phyloP scores from a whole-genome alignment of 768 basidiomycete genomes.

The Lactarius indigo region DNA sequence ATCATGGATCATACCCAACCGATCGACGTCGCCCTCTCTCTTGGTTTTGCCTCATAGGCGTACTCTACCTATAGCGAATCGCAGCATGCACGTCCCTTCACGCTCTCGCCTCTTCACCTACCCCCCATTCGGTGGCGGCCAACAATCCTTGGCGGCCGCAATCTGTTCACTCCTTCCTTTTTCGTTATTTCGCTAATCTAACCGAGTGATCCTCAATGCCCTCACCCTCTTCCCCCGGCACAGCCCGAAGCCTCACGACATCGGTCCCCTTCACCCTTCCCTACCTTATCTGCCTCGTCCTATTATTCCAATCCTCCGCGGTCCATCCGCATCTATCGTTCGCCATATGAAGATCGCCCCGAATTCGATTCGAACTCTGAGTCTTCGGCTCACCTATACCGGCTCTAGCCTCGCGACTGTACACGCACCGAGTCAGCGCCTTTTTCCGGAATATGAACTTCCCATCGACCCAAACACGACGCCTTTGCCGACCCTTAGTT shows the following conservation, averaged over 20 bases:
- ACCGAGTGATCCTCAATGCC: background rate
- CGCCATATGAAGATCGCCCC: background rate
- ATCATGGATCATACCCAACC: background rate
- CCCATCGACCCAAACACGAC: slow-evolving; percentile 12
- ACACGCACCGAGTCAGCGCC: slow-evolving; percentile 1
- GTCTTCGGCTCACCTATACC: background rate
- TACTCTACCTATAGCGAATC: background rate
- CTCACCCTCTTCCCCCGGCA: background rate
- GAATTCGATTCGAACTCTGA: background rate
- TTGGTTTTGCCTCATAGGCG: background rate
- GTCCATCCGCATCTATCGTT: background rate
- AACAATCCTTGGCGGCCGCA: background rate
- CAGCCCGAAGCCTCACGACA: slow-evolving; percentile 10
- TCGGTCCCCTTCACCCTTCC: background rate
- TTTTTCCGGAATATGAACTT: slow-evolving; percentile 6
- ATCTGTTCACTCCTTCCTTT: background rate
- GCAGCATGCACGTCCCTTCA: background rate
- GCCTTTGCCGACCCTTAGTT: slow-evolving; percentile 6
- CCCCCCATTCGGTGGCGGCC: background rate
- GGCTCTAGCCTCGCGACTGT: background rate
- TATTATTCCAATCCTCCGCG: slow-evolving; percentile 3
- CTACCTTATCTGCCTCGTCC: slow-evolving; percentile 4
- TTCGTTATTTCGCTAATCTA: background rate
- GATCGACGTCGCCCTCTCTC: background rate
- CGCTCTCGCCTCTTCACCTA: background rate